phyloP scores from a whole-genome alignment of 2,329 filamentous ascomycete species.

The Aspergillus flavus region DNA sequence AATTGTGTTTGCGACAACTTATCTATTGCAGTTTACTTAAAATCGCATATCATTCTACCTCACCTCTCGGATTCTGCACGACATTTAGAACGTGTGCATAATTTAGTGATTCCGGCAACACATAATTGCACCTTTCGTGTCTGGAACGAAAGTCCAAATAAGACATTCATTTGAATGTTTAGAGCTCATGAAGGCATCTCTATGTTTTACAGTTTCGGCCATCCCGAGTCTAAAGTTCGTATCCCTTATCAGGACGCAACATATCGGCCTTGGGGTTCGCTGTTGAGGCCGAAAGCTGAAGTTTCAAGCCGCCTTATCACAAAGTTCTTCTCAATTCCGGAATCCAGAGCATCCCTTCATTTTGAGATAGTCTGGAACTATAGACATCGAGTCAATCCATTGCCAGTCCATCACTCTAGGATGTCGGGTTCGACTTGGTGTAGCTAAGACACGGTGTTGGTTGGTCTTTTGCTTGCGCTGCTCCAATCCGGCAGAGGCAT shows the following conservation, averaged over 20 bases:
- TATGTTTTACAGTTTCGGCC: neutral
- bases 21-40: neutral
- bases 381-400: neutral
- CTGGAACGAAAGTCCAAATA: neutral
- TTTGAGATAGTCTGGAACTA: neutral
- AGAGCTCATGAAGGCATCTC: neutral
- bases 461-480: neutral
- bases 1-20: neutral
- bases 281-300: neutral
- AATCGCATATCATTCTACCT: neutral
- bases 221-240: neutral
- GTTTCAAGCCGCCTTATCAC: neutral
- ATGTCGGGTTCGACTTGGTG: neutral
- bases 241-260: neutral
- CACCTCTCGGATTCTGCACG: neutral
- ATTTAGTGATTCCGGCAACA: neutral
- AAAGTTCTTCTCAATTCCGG: neutral
- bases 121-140: neutral
- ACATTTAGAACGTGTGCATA: neutral
- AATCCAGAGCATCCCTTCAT: too few relatives aligned
- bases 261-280: neutral
- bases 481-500: neutral
- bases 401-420: neutral
- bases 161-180: neutral
- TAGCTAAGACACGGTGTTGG: neutral